phyloP scores from a whole-genome alignment of 176 grass and related monocot genomes.

The Cenchrus purpureus region DNA sequence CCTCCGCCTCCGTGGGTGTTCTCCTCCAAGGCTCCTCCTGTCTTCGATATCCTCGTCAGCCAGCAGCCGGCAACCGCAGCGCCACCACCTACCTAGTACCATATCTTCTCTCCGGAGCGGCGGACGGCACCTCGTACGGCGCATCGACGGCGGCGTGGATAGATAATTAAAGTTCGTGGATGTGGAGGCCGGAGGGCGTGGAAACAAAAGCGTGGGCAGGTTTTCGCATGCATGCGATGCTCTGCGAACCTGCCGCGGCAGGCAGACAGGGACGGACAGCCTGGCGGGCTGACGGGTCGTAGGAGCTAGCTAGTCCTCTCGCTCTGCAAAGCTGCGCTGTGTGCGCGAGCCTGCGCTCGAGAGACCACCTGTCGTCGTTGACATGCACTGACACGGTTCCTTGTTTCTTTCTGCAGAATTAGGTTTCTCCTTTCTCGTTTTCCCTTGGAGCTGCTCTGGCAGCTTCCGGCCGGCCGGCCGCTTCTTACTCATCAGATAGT shows the following conservation, averaged over 20 bases:
- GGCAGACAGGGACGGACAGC: conserved; percentile 15
- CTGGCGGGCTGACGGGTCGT: neutral
- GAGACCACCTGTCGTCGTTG: conserved; percentile 61
- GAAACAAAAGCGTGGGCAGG: conserved; percentile 43
- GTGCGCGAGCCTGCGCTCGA: conserved; percentile 34
- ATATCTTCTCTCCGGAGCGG: too few relatives aligned
- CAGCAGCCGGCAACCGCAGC: neutral
- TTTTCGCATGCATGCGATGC: conserved; percentile 41
- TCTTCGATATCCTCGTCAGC: neutral
- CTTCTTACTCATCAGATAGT: neutral
- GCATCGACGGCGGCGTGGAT: neutral
- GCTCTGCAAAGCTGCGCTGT: conserved; percentile 43
- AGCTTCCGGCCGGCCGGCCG: neutral
- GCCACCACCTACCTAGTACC: neutral
- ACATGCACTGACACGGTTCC: conserved; percentile 36
- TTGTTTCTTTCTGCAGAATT: conserved; percentile 22
- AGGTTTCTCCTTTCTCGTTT: neutral
- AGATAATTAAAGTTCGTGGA: neutral
- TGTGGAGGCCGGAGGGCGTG: conserved; percentile 23
- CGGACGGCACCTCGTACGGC: neutral
- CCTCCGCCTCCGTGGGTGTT: too few relatives aligned
- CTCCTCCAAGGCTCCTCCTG: too few relatives aligned
- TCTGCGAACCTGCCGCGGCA: conserved; percentile 27
- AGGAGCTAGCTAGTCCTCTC: neutral
- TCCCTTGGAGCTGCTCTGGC: neutral